A percentile compares a stretch with the other conserved stretches of the same genome.
phyloP scores from a whole-genome alignment of 2,329 filamentous ascomycete genomes.

The Talaromyces sp. region DNA sequence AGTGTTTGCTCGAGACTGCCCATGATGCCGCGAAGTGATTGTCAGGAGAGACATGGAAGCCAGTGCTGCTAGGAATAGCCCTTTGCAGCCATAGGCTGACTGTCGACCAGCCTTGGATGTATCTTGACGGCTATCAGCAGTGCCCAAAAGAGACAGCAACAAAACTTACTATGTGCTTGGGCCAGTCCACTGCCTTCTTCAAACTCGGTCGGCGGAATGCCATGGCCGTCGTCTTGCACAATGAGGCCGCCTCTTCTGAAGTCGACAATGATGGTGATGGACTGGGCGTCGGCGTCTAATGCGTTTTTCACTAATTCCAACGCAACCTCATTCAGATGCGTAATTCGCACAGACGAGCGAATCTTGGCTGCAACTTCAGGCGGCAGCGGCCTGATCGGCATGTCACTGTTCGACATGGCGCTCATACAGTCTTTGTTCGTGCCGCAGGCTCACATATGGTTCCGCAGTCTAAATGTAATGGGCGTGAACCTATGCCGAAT shows the following conservation, averaged over 20 bases:
- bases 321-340: slow-evolving; percentile 65
- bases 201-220: slow-evolving; percentile 73
- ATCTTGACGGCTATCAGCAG: slow-evolving; percentile 46
- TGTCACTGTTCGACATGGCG: slow-evolving; percentile 18
- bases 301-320: slow-evolving; percentile 75
- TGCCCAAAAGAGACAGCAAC: background rate
- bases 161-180: slow-evolving; percentile 60
- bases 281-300: slow-evolving; percentile 70
- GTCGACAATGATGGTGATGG: slow-evolving; percentile 66
- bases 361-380: slow-evolving; percentile 69
- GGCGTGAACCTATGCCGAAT: background rate
- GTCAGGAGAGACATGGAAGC: slow-evolving; percentile 70
- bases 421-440: background rate
- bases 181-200: slow-evolving; percentile 63
- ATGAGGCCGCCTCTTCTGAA: slow-evolving; percentile 69
- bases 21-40: slow-evolving; percentile 64
- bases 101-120: slow-evolving; percentile 65
- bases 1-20: slow-evolving; percentile 50
- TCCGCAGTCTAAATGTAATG: background rate
- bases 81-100: slow-evolving; percentile 60
- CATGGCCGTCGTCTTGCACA: slow-evolving; percentile 78
- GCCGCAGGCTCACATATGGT: background rate
- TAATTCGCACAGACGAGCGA: slow-evolving; percentile 77
- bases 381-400: slow-evolving; percentile 63
- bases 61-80: slow-evolving; percentile 72